phyloP scores from a whole-genome alignment of 805 yeast genomes.

The Candida broadrunensis region DNA sequence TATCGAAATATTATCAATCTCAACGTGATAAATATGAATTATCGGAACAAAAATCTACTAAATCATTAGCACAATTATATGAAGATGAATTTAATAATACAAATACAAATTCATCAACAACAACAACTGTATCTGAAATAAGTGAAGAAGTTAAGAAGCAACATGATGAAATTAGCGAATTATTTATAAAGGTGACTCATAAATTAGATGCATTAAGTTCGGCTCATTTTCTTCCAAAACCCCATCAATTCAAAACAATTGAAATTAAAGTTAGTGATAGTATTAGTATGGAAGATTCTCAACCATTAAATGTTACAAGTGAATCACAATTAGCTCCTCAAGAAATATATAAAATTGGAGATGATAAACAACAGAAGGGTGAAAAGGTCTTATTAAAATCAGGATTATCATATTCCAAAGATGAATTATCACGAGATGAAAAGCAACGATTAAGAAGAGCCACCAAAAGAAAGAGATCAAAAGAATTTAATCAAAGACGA shows the following conservation, averaged over 20 bases:
- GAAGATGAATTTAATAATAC: constrained; percentile 73
- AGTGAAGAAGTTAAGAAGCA: constrained; percentile 65
- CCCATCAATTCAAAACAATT: constrained; percentile 66
- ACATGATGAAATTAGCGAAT: constrained; percentile 72
- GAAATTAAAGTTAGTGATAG: constrained; percentile 65
- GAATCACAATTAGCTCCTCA: constrained; percentile 89
- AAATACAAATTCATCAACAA: constrained; percentile 9
- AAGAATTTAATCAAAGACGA: constrained; percentile 40
- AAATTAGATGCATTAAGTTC: constrained; percentile 87
- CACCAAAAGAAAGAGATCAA: constrained; percentile 74
- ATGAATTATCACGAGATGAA: constrained; percentile 80
- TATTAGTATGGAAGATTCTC: constrained; percentile 93
- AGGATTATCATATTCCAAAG: constrained; percentile 78
- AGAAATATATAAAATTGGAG: constrained; percentile 68
- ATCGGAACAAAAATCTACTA: constrained; percentile 77
- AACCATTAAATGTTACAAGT: constrained; percentile 77
- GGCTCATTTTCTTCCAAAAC: constrained; percentile 93
- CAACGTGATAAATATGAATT: constrained; percentile 55
- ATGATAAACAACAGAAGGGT: constrained; percentile 27
- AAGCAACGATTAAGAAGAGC: constrained; percentile 85
- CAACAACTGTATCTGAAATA: constrained; percentile 37
- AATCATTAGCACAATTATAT: constrained; percentile 87
- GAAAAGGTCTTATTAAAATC: constrained; percentile 57
- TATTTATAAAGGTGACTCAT: constrained; percentile 61
- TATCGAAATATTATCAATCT: constrained; percentile 48